phyloP scores from a whole-genome alignment of 495 filamentous ascomycete genomes.

The Choiromyces venosus region DNA sequence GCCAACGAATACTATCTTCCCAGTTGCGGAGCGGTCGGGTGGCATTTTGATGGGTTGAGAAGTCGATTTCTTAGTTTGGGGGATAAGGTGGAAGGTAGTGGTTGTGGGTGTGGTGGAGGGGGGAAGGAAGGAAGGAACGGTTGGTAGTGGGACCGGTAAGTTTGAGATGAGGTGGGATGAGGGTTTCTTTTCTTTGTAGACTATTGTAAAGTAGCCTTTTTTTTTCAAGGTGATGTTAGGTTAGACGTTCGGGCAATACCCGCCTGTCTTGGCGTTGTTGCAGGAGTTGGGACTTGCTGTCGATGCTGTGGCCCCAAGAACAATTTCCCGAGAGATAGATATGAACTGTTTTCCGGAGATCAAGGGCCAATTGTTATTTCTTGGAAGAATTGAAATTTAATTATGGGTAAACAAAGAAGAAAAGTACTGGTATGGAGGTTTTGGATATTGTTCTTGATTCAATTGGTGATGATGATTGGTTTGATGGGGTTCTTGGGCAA shows the following conservation, averaged over 20 bases:
- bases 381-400: background rate
- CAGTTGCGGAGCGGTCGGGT: slow-evolving; percentile 49
- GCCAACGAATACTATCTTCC: slow-evolving; percentile 73
- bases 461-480: background rate
- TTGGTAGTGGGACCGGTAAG: background rate
- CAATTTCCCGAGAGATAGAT: background rate
- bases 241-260: background rate
- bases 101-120: background rate
- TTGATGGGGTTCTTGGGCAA: background rate
- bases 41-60: slow-evolving; percentile 46
- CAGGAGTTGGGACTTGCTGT: background rate
- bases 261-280: background rate
- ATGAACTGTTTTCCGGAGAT: background rate
- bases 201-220: background rate
- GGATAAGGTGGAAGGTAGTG: background rate
- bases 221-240: background rate
- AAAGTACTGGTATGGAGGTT: background rate
- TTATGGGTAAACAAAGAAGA: background rate
- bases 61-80: background rate
- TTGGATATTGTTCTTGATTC: background rate
- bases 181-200: background rate
- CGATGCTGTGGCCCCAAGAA: background rate
- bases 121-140: background rate
- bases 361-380: background rate
- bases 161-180: background rate